These are phyloP conservation scores for Talaromyces sp. DNA, from an alignment of 2,329 filamentous ascomycete species.

Conservation along the genomic window DNA sequence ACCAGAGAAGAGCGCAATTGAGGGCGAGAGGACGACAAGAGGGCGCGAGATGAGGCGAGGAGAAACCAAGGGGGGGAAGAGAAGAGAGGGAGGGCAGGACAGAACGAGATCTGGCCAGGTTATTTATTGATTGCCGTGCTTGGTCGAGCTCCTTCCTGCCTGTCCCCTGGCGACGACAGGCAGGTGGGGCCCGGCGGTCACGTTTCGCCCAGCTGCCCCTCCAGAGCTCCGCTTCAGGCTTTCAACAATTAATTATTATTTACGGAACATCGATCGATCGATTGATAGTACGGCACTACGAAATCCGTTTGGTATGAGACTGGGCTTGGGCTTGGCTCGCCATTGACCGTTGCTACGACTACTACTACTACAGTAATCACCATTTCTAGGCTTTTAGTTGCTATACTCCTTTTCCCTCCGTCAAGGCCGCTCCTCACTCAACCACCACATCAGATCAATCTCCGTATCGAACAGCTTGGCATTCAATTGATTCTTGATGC, in stretches of 20 bases:
- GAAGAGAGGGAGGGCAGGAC: not conserved
- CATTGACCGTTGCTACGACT: not conserved
- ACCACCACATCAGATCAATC: not conserved
- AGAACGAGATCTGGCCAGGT: constrained; percentile 11
- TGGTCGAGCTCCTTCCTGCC: not conserved
- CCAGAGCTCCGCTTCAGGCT: no score
- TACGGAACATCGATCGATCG: not conserved
- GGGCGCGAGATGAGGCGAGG: not conserved
- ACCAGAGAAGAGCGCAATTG: not conserved
- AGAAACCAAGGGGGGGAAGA: constrained; percentile 1
- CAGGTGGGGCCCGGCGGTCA: not conserved
- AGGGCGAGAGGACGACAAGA: not conserved
- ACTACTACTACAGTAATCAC: not conserved
- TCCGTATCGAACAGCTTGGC: no score
- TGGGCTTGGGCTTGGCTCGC: not conserved
- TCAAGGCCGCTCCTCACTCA: not conserved
- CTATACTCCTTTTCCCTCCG: not conserved
- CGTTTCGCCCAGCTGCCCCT: not conserved
- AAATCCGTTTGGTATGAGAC: no score
- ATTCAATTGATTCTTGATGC: not conserved
- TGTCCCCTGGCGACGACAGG: not conserved
- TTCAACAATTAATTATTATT: no score
- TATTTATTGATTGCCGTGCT: not conserved
- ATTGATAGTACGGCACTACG: no score
- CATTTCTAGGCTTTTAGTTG: no score